phyloP scores from a whole-genome alignment of 129 eudicot genomes.

The Rutidosis leptorrhynchoides region DNA sequence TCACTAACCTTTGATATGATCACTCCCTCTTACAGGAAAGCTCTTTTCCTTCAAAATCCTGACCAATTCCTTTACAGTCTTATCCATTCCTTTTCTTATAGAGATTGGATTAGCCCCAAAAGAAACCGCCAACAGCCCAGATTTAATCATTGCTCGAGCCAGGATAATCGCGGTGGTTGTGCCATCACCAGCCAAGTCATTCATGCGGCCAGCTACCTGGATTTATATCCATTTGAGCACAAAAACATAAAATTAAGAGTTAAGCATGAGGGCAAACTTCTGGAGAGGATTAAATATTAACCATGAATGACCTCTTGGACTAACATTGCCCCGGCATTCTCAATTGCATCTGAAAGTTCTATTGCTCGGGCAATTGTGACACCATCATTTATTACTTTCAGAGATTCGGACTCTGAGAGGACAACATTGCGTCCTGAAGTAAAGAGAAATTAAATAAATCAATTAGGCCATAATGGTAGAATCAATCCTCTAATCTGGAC shows the following conservation, averaged over 20 bases:
- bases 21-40: constrained; percentile 59
- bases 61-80: constrained; percentile 47
- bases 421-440: constrained; percentile 86
- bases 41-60: constrained; percentile 50
- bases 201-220: constrained; percentile 61
- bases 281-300: too few relatives aligned
- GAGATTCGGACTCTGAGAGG: constrained; percentile 70
- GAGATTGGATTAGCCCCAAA: constrained; percentile 77
- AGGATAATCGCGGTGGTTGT: constrained; percentile 67
- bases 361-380: constrained; percentile 83
- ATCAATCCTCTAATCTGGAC: too few relatives aligned
- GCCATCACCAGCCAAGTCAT: constrained; percentile 79
- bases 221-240: too few relatives aligned
- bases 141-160: constrained; percentile 68
- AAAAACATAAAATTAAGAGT: too few relatives aligned
- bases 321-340: constrained; percentile 80
- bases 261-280: too few relatives aligned
- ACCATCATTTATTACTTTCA: constrained; percentile 78
- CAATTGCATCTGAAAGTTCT: constrained; percentile 83
- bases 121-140: constrained; percentile 56
- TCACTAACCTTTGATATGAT: constrained; percentile 53
- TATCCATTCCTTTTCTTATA: constrained; percentile 62
- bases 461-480: too few relatives aligned
- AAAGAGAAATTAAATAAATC: too few relatives aligned
- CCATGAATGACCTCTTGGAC: constrained; percentile 56